phyloP scores from a whole-genome alignment of 73 alveolate species.

The Tetrahymena elliotti region DNA sequence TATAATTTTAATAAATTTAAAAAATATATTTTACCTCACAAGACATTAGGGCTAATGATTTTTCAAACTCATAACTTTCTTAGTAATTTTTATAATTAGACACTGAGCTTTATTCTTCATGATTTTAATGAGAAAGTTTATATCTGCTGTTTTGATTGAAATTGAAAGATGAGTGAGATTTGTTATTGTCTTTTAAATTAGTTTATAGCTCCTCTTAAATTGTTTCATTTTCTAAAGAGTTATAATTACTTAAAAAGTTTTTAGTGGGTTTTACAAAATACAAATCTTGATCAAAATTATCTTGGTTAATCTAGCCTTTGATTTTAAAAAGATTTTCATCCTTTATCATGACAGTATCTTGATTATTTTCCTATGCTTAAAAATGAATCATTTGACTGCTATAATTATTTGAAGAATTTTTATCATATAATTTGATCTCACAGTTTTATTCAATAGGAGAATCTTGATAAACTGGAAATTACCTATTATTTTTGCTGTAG shows the following conservation, averaged over 20 bases:
- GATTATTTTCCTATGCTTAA: neutral
- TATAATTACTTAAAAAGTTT: no score
- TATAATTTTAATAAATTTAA: neutral
- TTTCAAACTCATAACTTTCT: neutral
- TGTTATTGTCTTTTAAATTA: neutral
- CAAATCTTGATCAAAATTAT: neutral
- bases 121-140: neutral
- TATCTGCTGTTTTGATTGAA: neutral
- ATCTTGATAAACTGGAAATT: neutral
- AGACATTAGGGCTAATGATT: neutral
- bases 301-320: neutral
- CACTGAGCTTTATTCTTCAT: neutral
- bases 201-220: neutral
- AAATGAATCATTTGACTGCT: neutral
- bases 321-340: neutral
- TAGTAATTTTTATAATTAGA: neutral
- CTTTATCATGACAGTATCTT: neutral
- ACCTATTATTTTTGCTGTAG: neutral
- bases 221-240: neutral
- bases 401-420: neutral
- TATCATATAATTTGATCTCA: neutral
- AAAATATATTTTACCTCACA: neutral
- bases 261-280: neutral
- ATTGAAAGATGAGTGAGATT: neutral
- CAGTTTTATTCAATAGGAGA: neutral